Percentiles rank a stretch among this genome's conserved stretches.
These are phyloP conservation scores for Penicillium samsonianum DNA, from an alignment of 495 filamentous ascomycete species.

Conservation along the genomic window DNA sequence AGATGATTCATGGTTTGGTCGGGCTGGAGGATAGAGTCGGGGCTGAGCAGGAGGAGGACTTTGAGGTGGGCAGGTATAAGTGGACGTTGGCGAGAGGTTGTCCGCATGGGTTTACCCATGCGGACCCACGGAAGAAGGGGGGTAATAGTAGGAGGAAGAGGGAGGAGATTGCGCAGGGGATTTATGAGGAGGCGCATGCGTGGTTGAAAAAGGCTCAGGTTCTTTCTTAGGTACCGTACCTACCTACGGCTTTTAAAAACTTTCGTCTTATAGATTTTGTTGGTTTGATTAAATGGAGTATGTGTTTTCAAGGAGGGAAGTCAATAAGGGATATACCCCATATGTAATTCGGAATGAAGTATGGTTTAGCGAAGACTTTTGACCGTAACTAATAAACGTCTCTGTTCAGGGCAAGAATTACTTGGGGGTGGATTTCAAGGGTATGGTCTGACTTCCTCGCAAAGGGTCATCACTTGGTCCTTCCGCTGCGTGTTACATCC, in stretches of 20 bases:
- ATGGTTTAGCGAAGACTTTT: too few relatives aligned
- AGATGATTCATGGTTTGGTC: conserved; percentile 38
- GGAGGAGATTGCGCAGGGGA: conserved; percentile 17
- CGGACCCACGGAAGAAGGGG: conserved; percentile 3
- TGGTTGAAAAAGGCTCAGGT: conserved; percentile 27
- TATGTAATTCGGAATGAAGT: too few relatives aligned
- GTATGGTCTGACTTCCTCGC: too few relatives aligned
- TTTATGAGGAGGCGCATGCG: conserved; percentile 26
- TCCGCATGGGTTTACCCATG: conserved; percentile 32
- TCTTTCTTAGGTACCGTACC: not conserved
- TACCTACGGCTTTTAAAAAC: not conserved
- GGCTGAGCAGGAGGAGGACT: conserved; percentile 21
- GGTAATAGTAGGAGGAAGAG: conserved; percentile 7
- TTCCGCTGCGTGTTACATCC: too few relatives aligned
- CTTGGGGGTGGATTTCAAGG: too few relatives aligned
- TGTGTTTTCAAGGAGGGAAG: not conserved
- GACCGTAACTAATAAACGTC: too few relatives aligned
- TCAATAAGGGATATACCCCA: too few relatives aligned
- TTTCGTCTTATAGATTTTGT: not conserved
- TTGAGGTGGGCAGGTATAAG: conserved; percentile 32
- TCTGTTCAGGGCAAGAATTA: too few relatives aligned
- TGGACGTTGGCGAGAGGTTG: conserved; percentile 33
- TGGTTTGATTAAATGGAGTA: not conserved
- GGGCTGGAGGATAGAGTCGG: conserved; percentile 18
- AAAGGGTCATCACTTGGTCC: too few relatives aligned